Evolutionary conservation across 139 green algal species (phyloP).

Genomic region (Micractinium conductrix): DNA sequence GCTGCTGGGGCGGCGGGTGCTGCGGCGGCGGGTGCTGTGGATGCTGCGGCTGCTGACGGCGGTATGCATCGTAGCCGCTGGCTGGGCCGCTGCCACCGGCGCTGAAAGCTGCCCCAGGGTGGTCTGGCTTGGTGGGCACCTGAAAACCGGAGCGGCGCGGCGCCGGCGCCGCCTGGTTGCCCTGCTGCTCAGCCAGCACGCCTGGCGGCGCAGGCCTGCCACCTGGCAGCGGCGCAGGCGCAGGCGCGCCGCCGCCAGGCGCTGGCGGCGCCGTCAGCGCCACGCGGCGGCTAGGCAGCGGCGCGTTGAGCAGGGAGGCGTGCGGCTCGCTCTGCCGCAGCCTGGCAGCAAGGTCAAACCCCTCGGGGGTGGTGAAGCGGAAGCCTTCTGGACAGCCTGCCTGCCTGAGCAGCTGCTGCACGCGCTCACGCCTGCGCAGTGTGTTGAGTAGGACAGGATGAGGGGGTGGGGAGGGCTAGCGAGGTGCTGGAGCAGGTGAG

Average conservation of each 20-base stretch:
- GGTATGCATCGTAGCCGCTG: background rate
- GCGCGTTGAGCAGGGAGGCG: constrained; percentile 9
- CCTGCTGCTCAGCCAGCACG: constrained; percentile 10
- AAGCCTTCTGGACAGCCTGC: constrained; percentile 42
- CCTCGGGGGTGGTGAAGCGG: constrained; percentile 20
- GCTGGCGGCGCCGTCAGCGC: constrained; percentile 13
- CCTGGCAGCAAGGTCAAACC: constrained; percentile 7
- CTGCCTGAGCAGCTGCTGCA: constrained; percentile 1
- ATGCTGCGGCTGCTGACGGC: constrained; percentile 16
- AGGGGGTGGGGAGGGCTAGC: too few relatives aligned
- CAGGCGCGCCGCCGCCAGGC: constrained; percentile 34
- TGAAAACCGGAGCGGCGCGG: constrained; percentile 24
- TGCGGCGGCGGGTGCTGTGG: background rate
- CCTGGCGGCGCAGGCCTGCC: too few relatives aligned
- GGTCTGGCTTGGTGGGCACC: constrained; percentile 3
- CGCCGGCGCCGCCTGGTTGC: constrained; percentile 28
- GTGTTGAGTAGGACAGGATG: background rate
- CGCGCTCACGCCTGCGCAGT: background rate
- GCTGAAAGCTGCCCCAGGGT: too few relatives aligned
- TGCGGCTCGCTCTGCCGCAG: constrained; percentile 25
- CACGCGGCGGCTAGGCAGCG: background rate
- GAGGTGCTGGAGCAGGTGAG: too few relatives aligned
- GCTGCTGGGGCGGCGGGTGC: background rate
- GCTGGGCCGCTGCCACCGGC: background rate
- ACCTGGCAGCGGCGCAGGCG: constrained; percentile 35